phyloP scores from a whole-genome alignment of 805 yeast species.

The Jamesozyma jinghongensis region DNA sequence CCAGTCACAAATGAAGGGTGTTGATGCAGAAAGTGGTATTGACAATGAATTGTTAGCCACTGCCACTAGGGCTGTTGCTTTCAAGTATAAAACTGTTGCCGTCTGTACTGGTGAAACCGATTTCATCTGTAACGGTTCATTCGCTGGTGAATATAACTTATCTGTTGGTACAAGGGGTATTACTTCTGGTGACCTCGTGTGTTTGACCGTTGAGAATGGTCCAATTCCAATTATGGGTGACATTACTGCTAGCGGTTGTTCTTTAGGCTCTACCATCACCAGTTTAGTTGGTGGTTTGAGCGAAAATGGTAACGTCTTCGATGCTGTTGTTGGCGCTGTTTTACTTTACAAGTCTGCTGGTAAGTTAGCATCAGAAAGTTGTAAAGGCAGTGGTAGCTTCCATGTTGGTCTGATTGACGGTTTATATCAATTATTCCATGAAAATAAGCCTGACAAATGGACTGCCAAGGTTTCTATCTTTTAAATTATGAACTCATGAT shows the following conservation, averaged over 20 bases:
- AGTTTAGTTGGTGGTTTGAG: constrained; percentile 43
- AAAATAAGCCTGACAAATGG: constrained; percentile 23
- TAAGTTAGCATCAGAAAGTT: constrained; percentile 36
- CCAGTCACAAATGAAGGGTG: constrained; percentile 55
- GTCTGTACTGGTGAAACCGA: constrained; percentile 63
- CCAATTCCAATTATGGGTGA: constrained; percentile 55
- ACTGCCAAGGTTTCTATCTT: constrained; percentile 8
- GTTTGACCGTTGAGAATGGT: constrained; percentile 36
- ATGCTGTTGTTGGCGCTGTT: constrained; percentile 48
- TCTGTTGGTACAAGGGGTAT: constrained; percentile 12
- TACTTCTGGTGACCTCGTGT: constrained; percentile 19
- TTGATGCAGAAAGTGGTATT: constrained; percentile 40
- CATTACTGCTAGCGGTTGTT: constrained; percentile 79
- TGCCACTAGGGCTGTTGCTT: constrained; percentile 43
- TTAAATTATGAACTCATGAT: background rate
- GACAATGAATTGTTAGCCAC: constrained; percentile 24
- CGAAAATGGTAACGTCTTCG: constrained; percentile 28
- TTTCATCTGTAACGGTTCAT: constrained; percentile 40
- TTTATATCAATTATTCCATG: constrained; percentile 18
- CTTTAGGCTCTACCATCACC: constrained; percentile 65
- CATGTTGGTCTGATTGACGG: constrained; percentile 26
- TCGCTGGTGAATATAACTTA: constrained; percentile 18
- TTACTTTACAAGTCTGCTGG: constrained; percentile 55
- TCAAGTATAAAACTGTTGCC: constrained; percentile 46
- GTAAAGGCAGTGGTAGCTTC: constrained; percentile 32